A percentile compares a stretch with the other conserved stretches of the same genome.
Evolutionary conservation across 2,329 filamentous ascomycete species (phyloP).

Genomic region (Exserohilum turcica): DNA sequence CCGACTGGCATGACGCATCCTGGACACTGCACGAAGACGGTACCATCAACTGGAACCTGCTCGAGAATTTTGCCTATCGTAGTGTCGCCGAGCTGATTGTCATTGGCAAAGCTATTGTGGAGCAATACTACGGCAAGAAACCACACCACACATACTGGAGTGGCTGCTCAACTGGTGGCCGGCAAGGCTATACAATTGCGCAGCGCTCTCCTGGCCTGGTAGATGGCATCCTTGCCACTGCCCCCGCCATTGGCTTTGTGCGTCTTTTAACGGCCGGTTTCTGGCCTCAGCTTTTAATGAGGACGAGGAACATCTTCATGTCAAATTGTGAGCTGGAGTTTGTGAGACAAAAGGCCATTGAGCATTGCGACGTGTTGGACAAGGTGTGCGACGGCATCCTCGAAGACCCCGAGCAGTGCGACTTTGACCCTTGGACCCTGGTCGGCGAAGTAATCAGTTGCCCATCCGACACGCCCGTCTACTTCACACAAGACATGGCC

Average conservation of each 20-base stretch:
- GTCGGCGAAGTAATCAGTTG: slow-evolving; percentile 5
- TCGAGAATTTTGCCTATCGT: slow-evolving; percentile 48
- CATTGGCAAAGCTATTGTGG: slow-evolving; percentile 43
- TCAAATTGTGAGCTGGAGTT: slow-evolving; percentile 37
- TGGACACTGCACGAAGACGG: slow-evolving; percentile 33
- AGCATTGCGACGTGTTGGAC: slow-evolving; percentile 36
- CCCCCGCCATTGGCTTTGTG: slow-evolving; percentile 37
- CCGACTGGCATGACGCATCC: slow-evolving; percentile 14
- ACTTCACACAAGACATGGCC: slow-evolving; percentile 27
- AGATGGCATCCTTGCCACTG: slow-evolving; percentile 44
- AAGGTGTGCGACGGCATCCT: slow-evolving; percentile 43
- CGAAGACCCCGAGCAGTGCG: slow-evolving; percentile 31
- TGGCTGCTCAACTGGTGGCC: slow-evolving; percentile 44
- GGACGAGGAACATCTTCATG: slow-evolving; percentile 26
- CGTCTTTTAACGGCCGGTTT: slow-evolving; percentile 27
- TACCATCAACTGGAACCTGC: slow-evolving; percentile 34
- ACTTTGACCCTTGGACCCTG: slow-evolving; percentile 25
- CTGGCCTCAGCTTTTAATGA: slow-evolving; percentile 39
- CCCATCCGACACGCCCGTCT: background rate
- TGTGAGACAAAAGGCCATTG: slow-evolving; percentile 26
- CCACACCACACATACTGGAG: slow-evolving; percentile 25
- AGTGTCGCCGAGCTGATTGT: slow-evolving; percentile 45
- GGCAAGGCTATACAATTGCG: slow-evolving; percentile 44
- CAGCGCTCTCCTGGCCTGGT: slow-evolving; percentile 40
- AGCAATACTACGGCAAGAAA: slow-evolving; percentile 41